Evolutionary conservation across 495 filamentous ascomycete species (phyloP).

Genomic region (Aspergillus carlsbadensis): DNA sequence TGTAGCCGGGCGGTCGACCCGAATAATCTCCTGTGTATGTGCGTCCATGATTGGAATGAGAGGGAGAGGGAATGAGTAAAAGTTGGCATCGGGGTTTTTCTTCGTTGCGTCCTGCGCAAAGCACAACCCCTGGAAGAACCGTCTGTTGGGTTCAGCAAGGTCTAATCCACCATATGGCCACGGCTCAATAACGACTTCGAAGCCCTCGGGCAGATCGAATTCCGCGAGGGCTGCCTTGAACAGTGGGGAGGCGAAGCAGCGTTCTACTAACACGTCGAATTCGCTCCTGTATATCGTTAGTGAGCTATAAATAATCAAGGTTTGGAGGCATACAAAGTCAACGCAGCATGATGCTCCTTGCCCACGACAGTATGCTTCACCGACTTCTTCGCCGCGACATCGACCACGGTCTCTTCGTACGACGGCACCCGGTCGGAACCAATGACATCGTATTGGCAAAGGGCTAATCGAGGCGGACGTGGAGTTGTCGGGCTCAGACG

Average conservation of each 20-base stretch:
- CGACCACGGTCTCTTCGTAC: constrained; percentile 63
- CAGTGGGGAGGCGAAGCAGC: constrained; percentile 57
- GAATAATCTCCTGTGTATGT: constrained; percentile 62
- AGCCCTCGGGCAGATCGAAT: constrained; percentile 61
- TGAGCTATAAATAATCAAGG: not conserved
- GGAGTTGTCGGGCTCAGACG: constrained; percentile 44
- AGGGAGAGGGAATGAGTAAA: constrained; percentile 78
- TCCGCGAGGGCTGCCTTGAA: constrained; percentile 61
- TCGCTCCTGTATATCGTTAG: constrained; percentile 48
- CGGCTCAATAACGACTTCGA: constrained; percentile 65
- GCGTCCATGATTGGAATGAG: constrained; percentile 76
- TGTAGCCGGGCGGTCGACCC: constrained; percentile 50
- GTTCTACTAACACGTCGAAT: constrained; percentile 60
- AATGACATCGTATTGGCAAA: constrained; percentile 66
- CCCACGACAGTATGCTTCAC: constrained; percentile 54
- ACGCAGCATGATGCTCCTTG: constrained; percentile 57
- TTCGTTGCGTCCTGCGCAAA: constrained; percentile 44
- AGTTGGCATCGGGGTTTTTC: constrained; percentile 55
- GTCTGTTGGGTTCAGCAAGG: constrained; percentile 51
- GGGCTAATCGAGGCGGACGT: constrained; percentile 58
- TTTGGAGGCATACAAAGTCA: constrained; percentile 50
- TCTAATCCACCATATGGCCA: constrained; percentile 70
- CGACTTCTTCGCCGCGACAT: constrained; percentile 49
- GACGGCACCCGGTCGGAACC: constrained; percentile 53
- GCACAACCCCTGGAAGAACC: constrained; percentile 52